Conservation (phyloP, 1,139 yeast genomes). For the Yamadazyma friedrichii region DNA sequence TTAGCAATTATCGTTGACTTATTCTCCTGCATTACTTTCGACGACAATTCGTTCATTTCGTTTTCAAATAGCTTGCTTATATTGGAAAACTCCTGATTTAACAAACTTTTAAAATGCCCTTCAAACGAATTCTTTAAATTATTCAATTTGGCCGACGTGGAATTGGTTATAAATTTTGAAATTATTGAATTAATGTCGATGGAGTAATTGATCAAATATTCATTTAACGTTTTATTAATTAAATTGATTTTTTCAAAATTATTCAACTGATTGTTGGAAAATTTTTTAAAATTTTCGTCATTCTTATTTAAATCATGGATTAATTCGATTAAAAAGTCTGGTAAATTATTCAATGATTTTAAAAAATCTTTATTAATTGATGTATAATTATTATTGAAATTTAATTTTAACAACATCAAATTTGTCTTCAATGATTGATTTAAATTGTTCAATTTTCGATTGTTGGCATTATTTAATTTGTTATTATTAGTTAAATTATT, state of each 20-base stretch:
- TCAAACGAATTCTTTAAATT: conserved; percentile 9
- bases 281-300: conserved; percentile 13
- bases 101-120: conserved; percentile 10
- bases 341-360: conserved; percentile 11
- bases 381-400: conserved; percentile 11
- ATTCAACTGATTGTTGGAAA: conserved; percentile 11
- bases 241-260: conserved; percentile 11
- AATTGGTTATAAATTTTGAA: conserved; percentile 9
- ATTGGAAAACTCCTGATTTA: conserved; percentile 9
- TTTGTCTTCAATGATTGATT: conserved; percentile 9
- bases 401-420: conserved; percentile 11
- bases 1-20: conserved; percentile 11
- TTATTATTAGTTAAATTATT: conserved; percentile 1
- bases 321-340: conserved; percentile 12
- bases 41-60: conserved; percentile 14
- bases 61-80: conserved; percentile 11
- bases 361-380: conserved; percentile 11
- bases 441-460: conserved; percentile 3
- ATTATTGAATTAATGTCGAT: conserved; percentile 11
- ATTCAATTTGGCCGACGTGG: conserved; percentile 8
- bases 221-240: conserved; percentile 17
- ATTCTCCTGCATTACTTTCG: conserved; percentile 12
- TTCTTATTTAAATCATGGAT: conserved; percentile 12
- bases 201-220: conserved; percentile 16
- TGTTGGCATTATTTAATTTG: conserved; percentile 2